A percentile compares a stretch with the other conserved stretches of the same genome.
These are phyloP conservation scores for Ceratocystis eucalypticola DNA, from an alignment of 2,329 filamentous ascomycete species.

Conservation along the genomic window DNA sequence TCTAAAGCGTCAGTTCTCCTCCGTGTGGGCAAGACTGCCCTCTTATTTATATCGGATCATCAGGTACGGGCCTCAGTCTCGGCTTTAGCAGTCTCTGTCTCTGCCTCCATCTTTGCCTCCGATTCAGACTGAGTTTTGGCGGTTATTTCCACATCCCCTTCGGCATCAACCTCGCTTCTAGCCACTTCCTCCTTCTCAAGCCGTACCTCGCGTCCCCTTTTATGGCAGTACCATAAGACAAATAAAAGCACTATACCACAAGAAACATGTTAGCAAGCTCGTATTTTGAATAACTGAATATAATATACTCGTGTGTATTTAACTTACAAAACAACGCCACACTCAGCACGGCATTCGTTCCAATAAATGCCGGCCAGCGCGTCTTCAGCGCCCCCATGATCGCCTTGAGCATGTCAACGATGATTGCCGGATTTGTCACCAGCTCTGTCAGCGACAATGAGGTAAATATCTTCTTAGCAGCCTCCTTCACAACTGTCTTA, in stretches of 20 bases:
- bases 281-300: background rate
- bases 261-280: conserved; percentile 7
- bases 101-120: conserved; percentile 25
- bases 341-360: conserved; percentile 83
- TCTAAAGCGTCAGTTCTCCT: no score
- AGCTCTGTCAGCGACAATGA: conserved; percentile 65
- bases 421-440: conserved; percentile 72
- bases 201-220: conserved; percentile 75
- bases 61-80: no score
- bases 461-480: conserved; percentile 52
- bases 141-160: conserved; percentile 24
- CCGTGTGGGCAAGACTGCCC: no score
- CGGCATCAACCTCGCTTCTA: conserved; percentile 23
- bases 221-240: conserved; percentile 96
- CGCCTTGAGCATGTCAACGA: conserved; percentile 72
- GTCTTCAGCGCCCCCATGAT: conserved; percentile 80
- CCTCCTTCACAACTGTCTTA: conserved; percentile 43
- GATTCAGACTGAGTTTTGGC: conserved; percentile 22
- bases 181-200: conserved; percentile 46
- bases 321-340: conserved; percentile 70
- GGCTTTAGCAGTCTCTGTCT: no score
- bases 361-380: conserved; percentile 79
- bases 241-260: conserved; percentile 59
- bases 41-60: no score
- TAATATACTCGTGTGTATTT: background rate